These are phyloP conservation scores for Fusarium siculi DNA, from an alignment of 2,329 filamentous ascomycete genomes.

Conservation along the genomic window DNA sequence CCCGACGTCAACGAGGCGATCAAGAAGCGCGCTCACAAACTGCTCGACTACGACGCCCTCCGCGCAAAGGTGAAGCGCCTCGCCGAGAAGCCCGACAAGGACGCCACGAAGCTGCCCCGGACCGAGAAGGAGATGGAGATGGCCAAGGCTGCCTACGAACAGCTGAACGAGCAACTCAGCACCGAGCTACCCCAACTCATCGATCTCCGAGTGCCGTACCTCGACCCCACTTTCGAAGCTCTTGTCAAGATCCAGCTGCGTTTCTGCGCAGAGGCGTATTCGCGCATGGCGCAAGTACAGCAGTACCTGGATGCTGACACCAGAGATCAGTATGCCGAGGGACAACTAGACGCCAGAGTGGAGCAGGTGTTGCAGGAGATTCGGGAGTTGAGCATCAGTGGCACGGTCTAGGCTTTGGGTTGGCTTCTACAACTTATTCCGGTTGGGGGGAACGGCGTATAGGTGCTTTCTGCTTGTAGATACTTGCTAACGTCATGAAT, in stretches of 20 bases:
- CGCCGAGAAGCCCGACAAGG: constrained; percentile 98
- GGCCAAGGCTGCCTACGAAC: constrained; percentile 92
- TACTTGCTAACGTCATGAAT: constrained; percentile 37
- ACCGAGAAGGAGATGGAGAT: constrained; percentile 97
- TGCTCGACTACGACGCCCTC: constrained; percentile 96
- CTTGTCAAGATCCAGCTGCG: constrained; percentile 98
- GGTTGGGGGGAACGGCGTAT: constrained; percentile 43
- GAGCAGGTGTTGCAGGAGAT: constrained; percentile 98
- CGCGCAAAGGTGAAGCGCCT: constrained; percentile 97
- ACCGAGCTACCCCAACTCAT: constrained; percentile 94
- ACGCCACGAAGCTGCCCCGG: constrained; percentile 93
- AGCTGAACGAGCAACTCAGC: constrained; percentile 95
- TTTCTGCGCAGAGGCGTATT: constrained; percentile 98
- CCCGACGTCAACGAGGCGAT: constrained; percentile 99
- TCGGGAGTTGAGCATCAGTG: constrained; percentile 91
- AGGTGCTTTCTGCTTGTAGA: constrained; percentile 42
- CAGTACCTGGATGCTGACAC: constrained; percentile 97
- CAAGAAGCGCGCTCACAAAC: constrained; percentile 98
- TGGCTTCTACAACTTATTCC: constrained; percentile 12
- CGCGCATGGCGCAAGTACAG: constrained; percentile 97
- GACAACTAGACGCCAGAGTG: constrained; percentile 88
- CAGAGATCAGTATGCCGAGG: constrained; percentile 93
- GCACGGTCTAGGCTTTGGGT: constrained; percentile 63
- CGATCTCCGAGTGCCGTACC: constrained; percentile 94
- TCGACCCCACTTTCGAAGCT: constrained; percentile 96